Evolutionary conservation across 768 basidiomycete genomes (phyloP).

Genomic region (Gloeopeniophorella convolvens): DNA sequence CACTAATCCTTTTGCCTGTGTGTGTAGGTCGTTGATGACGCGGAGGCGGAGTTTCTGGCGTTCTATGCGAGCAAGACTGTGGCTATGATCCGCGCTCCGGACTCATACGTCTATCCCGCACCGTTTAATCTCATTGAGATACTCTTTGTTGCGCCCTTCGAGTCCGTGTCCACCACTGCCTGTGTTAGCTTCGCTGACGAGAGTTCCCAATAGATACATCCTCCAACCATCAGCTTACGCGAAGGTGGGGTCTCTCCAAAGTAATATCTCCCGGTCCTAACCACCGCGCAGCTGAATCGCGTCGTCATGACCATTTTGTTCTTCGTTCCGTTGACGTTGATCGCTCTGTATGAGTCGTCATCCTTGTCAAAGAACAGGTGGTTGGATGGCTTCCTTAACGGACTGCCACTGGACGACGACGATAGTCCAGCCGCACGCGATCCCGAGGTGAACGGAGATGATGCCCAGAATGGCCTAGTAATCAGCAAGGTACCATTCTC

Average conservation of each 20-base stretch:
- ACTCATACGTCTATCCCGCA: conserved; percentile 81
- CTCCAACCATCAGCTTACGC: conserved; percentile 40
- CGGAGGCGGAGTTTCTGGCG: conserved; percentile 84
- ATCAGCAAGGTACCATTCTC: conserved; percentile 69
- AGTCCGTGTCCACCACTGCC: conserved; percentile 45
- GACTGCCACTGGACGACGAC: conserved; percentile 45
- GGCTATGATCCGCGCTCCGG: conserved; percentile 79
- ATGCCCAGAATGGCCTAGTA: conserved; percentile 45
- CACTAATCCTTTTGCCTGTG: background rate
- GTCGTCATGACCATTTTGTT: conserved; percentile 75
- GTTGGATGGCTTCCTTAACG: conserved; percentile 62
- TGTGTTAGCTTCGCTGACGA: background rate
- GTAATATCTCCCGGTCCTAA: conserved; percentile 9
- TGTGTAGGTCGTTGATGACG: conserved; percentile 66
- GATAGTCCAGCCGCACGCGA: conserved; percentile 50
- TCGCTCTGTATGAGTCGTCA: conserved; percentile 72
- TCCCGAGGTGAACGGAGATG: conserved; percentile 53
- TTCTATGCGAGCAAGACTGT: conserved; percentile 88
- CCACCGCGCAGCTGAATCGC: conserved; percentile 55
- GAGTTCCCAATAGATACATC: conserved; percentile 2
- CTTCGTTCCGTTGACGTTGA: conserved; percentile 65
- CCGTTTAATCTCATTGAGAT: conserved; percentile 89
- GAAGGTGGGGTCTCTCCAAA: conserved; percentile 32
- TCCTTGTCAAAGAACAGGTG: conserved; percentile 45
- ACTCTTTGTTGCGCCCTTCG: conserved; percentile 75